Evolutionary conservation across 1,284 basidiomycete species (phyloP).

Genomic region (Earliella scabrosa): DNA sequence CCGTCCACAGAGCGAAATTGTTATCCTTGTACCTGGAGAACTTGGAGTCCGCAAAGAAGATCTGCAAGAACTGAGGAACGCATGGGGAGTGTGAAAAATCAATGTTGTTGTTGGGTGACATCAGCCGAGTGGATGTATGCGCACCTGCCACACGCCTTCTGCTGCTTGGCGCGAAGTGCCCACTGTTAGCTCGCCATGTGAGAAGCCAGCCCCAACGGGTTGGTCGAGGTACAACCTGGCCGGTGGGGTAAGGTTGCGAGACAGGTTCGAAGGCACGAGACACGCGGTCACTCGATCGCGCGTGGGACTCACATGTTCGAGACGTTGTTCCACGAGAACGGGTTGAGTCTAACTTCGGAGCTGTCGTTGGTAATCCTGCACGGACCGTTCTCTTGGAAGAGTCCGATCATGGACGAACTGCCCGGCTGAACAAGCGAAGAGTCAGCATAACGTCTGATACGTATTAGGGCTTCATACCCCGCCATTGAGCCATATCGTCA

Average conservation of each 20-base stretch:
- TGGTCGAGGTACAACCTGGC: slow-evolving; percentile 58
- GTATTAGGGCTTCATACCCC: slow-evolving; percentile 42
- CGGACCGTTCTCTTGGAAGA: slow-evolving; percentile 69
- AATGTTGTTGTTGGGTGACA: background rate
- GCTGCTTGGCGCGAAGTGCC: slow-evolving; percentile 59
- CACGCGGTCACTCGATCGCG: slow-evolving; percentile 3
- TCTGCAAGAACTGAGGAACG: slow-evolving; percentile 56
- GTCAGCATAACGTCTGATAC: background rate
- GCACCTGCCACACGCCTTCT: slow-evolving; percentile 55
- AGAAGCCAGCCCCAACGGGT: slow-evolving; percentile 67
- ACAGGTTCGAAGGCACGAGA: background rate
- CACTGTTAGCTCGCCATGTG: slow-evolving; percentile 53
- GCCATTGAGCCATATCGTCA: slow-evolving; percentile 70
- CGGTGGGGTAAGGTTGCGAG: background rate
- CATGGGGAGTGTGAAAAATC: background rate
- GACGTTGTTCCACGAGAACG: slow-evolving; percentile 67
- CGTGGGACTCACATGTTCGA: slow-evolving; percentile 49
- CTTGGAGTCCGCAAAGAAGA: slow-evolving; percentile 61
- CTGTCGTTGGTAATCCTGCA: slow-evolving; percentile 66
- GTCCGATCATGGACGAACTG: slow-evolving; percentile 68
- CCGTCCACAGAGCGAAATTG: slow-evolving; percentile 65
- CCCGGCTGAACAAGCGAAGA: slow-evolving; percentile 47
- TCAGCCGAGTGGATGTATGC: background rate
- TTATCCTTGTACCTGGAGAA: slow-evolving; percentile 56
- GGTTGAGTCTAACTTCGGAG: slow-evolving; percentile 54